Percentiles rank a stretch among this genome's conserved stretches.
Conservation (phyloP, 805 yeast genomes). For the Kuraishia molischiana region DNA sequence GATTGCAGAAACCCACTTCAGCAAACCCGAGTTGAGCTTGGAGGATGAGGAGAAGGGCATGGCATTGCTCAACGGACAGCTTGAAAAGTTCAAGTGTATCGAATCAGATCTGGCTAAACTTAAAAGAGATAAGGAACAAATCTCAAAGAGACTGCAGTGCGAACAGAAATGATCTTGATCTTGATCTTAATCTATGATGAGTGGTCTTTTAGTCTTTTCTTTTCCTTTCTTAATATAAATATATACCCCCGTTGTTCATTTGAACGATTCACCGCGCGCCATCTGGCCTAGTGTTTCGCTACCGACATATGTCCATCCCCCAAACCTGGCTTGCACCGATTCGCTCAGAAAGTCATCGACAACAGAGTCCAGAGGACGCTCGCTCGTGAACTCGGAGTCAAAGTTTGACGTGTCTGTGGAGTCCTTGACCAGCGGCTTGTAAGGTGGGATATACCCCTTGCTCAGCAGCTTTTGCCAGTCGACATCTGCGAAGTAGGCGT, state of each 20-base stretch:
- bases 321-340: constrained; percentile 95
- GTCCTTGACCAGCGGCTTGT: constrained; percentile 81
- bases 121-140: neutral
- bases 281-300: neutral
- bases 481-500: constrained; percentile 78
- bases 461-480: constrained; percentile 79
- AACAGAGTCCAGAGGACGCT: constrained; percentile 90
- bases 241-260: too few species aligned
- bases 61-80: constrained; percentile 4
- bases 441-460: constrained; percentile 92
- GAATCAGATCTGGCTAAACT: constrained; percentile 4
- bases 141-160: neutral
- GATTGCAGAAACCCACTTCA: constrained; percentile 15
- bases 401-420: constrained; percentile 89
- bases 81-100: constrained; percentile 4
- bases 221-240: too few species aligned
- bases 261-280: constrained; percentile 1
- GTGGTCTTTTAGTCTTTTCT: too few species aligned
- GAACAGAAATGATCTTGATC: neutral
- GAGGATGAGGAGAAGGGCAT: constrained; percentile 9
- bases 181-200: too few species aligned
- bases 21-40: constrained; percentile 7
- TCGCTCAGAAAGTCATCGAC: constrained; percentile 89
- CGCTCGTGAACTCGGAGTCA: constrained; percentile 85
- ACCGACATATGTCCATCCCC: constrained; percentile 97